phyloP scores from a whole-genome alignment of 768 basidiomycete genomes.

The Serendipita sp. region DNA sequence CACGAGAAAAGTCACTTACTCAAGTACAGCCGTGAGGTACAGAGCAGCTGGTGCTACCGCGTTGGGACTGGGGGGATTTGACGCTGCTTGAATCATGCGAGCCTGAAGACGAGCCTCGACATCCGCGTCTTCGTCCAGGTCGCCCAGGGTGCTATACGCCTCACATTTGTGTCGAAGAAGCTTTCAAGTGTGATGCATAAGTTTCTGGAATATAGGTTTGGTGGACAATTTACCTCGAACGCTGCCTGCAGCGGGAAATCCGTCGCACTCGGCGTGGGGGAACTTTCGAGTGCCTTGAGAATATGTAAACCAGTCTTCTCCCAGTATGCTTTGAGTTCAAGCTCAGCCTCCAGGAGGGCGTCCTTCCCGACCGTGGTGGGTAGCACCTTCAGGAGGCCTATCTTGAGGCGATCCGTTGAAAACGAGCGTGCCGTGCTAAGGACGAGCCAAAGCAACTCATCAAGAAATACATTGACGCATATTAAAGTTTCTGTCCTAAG shows the following conservation, averaged over 20 bases:
- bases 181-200: conserved; percentile 22
- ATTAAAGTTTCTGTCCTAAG: conserved; percentile 63
- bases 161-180: conserved; percentile 73
- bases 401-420: conserved; percentile 54
- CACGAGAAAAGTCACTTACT: conserved; percentile 40
- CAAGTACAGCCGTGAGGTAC: conserved; percentile 83
- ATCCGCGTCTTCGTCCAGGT: conserved; percentile 56
- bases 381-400: conserved; percentile 50
- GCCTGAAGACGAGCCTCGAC: conserved; percentile 48
- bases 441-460: conserved; percentile 66
- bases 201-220: conserved; percentile 12
- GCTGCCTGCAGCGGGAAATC: conserved; percentile 58
- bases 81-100: conserved; percentile 32
- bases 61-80: conserved; percentile 32
- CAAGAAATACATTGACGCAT: conserved; percentile 63
- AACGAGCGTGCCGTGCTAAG: conserved; percentile 51
- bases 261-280: conserved; percentile 28
- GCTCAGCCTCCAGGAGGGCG: conserved; percentile 80
- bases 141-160: conserved; percentile 72
- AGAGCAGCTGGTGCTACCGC: conserved; percentile 68
- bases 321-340: conserved; percentile 82
- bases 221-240: conserved; percentile 38
- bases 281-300: conserved; percentile 4
- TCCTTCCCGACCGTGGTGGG: conserved; percentile 79
- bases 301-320: conserved; percentile 38